Evolutionary conservation across 352 stramenopile species (phyloP).

Genomic region (Pythium pyrilobum): DNA sequence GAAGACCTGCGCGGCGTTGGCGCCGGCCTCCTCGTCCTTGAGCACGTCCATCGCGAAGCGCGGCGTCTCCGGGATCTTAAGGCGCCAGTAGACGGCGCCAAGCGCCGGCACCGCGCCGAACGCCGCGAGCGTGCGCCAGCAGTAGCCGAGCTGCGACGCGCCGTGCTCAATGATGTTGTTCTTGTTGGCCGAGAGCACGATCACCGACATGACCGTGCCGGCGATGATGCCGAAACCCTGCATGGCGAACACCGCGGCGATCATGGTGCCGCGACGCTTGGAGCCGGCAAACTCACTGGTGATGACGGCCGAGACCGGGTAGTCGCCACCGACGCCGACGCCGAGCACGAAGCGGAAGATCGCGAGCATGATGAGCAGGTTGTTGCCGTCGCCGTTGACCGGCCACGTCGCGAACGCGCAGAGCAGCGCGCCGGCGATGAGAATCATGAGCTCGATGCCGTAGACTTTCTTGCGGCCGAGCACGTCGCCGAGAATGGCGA

Average conservation of each 20-base stretch:
- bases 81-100: constrained; percentile 39
- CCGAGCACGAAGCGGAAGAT: constrained; percentile 57
- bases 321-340: constrained; percentile 30
- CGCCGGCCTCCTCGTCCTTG: constrained; percentile 28
- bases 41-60: constrained; percentile 43
- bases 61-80: constrained; percentile 39
- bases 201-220: constrained; percentile 26
- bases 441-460: constrained; percentile 40
- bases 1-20: constrained; percentile 16
- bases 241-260: constrained; percentile 52
- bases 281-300: constrained; percentile 42
- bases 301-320: constrained; percentile 46
- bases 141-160: constrained; percentile 34
- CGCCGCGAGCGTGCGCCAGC: constrained; percentile 35
- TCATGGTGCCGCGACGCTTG: constrained; percentile 38
- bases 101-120: constrained; percentile 38
- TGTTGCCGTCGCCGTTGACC: constrained; percentile 35
- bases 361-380: constrained; percentile 36
- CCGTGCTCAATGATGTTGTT: constrained; percentile 28
- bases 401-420: constrained; percentile 27
- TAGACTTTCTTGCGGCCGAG: constrained; percentile 44
- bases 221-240: constrained; percentile 33
- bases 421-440: constrained; percentile 25
- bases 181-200: constrained; percentile 7
- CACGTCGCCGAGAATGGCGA: constrained; percentile 41